Evolutionary conservation across 805 yeast genomes (phyloP).

Genomic region (Candida sonorensis): DNA sequence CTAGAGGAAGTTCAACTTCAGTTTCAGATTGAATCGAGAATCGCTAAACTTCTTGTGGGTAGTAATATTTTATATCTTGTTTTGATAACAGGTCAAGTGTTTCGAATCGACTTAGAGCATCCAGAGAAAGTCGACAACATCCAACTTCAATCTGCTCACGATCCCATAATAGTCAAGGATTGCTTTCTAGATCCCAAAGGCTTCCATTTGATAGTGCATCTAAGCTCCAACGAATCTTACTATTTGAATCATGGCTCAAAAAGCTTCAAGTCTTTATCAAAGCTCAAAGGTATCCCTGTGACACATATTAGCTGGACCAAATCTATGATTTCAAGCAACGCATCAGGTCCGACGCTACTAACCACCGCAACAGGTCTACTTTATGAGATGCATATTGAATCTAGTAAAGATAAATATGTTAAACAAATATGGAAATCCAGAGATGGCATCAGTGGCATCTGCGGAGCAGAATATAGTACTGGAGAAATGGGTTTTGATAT

Average conservation of each 20-base stretch:
- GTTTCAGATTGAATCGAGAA: slow-evolving; percentile 25
- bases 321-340: slow-evolving; percentile 16
- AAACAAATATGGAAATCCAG: slow-evolving; percentile 33
- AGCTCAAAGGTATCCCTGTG: slow-evolving; percentile 40
- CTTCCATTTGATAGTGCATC: slow-evolving; percentile 42
- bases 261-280: slow-evolving; percentile 35
- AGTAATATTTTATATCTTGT: slow-evolving; percentile 52
- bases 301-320: slow-evolving; percentile 34
- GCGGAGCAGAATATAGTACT: slow-evolving; percentile 4
- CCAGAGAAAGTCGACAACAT: slow-evolving; percentile 52
- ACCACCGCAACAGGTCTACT: slow-evolving; percentile 44
- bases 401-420: slow-evolving; percentile 34
- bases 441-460: slow-evolving; percentile 10
- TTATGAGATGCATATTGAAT: slow-evolving; percentile 40
- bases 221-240: slow-evolving; percentile 38
- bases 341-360: slow-evolving; percentile 41
- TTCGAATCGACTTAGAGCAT: slow-evolving; percentile 56
- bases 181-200: slow-evolving; percentile 48
- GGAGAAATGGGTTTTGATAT: slow-evolving; percentile 6
- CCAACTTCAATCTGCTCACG: slow-evolving; percentile 21
- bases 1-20: slow-evolving; percentile 29
- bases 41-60: slow-evolving; percentile 46
- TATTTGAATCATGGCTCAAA: slow-evolving; percentile 37
- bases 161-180: slow-evolving; percentile 20
- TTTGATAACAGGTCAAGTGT: slow-evolving; percentile 44